These are phyloP conservation scores for Carex sylvatica DNA, from an alignment of 202 grass and related monocot genomes.

Conservation along the genomic window DNA sequence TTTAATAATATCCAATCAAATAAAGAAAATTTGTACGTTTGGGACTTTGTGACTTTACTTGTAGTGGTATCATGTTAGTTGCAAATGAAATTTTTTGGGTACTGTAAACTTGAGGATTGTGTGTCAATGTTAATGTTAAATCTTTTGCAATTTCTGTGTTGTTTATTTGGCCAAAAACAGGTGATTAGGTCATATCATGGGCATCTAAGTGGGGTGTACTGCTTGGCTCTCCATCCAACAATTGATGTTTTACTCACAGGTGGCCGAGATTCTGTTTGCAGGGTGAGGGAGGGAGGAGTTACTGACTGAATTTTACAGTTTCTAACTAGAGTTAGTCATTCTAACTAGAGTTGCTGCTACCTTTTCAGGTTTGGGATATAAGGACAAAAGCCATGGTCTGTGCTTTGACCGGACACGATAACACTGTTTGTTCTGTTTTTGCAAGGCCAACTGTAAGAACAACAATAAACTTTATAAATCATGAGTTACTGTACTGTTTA, in stretches of 20 bases:
- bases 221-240: conserved; percentile 90
- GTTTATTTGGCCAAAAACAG: conserved; percentile 38
- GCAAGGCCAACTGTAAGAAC: conserved; percentile 77
- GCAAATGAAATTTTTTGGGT: not conserved
- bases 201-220: conserved; percentile 97
- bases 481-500: conserved; percentile 2
- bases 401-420: conserved; percentile 96
- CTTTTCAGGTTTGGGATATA: conserved; percentile 86
- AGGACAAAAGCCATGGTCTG: conserved; percentile 93
- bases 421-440: conserved; percentile 98
- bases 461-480: not conserved
- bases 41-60: not conserved
- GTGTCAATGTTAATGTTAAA: too few relatives aligned
- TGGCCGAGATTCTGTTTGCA: conserved; percentile 97
- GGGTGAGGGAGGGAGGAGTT: conserved; percentile 38
- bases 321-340: too few relatives aligned
- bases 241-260: conserved; percentile 89
- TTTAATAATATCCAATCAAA: not conserved
- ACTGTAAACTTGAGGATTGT: not conserved
- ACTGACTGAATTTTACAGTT: too few relatives aligned
- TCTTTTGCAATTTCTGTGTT: not conserved
- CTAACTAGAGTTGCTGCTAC: not conserved
- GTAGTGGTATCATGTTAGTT: not conserved
- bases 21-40: not conserved
- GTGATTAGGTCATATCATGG: conserved; percentile 98